Evolutionary conservation across 768 basidiomycete genomes (phyloP).

Genomic region (Rhizopogon vesiculosus): DNA sequence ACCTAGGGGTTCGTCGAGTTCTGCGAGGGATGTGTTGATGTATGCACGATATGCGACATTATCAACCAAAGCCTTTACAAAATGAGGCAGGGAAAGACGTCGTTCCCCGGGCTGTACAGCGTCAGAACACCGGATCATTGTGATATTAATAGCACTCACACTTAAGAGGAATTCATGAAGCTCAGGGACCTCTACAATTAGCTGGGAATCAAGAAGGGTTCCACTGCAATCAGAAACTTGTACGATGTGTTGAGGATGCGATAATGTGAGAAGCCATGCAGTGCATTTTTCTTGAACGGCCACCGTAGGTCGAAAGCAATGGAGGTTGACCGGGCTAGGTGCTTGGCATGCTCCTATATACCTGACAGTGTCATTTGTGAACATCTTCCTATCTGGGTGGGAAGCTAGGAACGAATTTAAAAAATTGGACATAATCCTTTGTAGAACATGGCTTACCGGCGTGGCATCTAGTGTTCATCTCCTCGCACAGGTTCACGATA

Average conservation of each 20-base stretch:
- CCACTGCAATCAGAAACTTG: no score
- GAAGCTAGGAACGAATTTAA: background rate
- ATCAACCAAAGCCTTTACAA: background rate
- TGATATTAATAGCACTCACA: background rate
- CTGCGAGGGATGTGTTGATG: background rate
- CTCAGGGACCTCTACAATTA: background rate
- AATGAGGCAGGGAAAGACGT: background rate
- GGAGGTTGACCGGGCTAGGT: background rate
- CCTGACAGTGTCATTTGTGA: background rate
- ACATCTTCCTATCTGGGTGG: background rate
- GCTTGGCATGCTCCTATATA: background rate
- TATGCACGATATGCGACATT: background rate
- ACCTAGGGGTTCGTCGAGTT: background rate
- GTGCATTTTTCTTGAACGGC: background rate
- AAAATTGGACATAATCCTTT: background rate
- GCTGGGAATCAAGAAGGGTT: background rate
- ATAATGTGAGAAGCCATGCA: background rate
- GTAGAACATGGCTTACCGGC: constrained; percentile 13
- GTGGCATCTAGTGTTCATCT: background rate
- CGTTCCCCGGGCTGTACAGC: background rate
- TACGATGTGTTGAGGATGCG: background rate
- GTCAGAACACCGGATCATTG: background rate
- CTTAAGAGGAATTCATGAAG: background rate
- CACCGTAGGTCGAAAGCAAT: background rate
- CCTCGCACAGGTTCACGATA: background rate